Percentiles rank a stretch among this genome's conserved stretches.
Conservation (phyloP, 768 basidiomycete genomes). For the Russula brevipes region DNA sequence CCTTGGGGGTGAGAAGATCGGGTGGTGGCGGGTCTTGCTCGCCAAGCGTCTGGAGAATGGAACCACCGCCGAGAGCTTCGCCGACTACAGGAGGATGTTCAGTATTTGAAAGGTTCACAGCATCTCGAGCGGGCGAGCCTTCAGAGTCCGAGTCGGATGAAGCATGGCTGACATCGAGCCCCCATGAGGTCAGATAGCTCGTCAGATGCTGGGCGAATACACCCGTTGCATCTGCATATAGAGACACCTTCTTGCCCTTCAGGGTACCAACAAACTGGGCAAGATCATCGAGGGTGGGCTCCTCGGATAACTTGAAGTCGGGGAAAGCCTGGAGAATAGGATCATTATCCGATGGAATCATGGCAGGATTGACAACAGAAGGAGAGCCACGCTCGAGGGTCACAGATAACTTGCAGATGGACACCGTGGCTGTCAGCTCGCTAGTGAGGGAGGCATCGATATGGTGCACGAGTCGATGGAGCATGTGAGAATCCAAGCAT, state of each 20-base stretch:
- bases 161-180: constrained; percentile 85
- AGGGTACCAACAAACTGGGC: constrained; percentile 73
- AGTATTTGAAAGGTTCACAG: constrained; percentile 8
- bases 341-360: constrained; percentile 41
- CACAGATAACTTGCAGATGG: constrained; percentile 60
- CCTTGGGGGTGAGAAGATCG: constrained; percentile 23
- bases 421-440: constrained; percentile 41
- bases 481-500: constrained; percentile 46
- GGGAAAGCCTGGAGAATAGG: constrained; percentile 45
- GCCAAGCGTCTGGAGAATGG: constrained; percentile 20
- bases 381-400: constrained; percentile 56
- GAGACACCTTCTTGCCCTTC: constrained; percentile 72
- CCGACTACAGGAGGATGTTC: background rate
- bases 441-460: constrained; percentile 44
- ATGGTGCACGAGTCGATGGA: constrained; percentile 56
- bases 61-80: constrained; percentile 14
- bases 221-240: constrained; percentile 83
- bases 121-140: constrained; percentile 28
- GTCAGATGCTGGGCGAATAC: constrained; percentile 91
- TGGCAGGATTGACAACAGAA: constrained; percentile 38
- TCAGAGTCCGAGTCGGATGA: constrained; percentile 56
- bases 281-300: constrained; percentile 79
- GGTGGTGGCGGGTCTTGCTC: constrained; percentile 21
- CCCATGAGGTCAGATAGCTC: constrained; percentile 91
- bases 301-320: constrained; percentile 49